phyloP scores from a whole-genome alignment of 1,139 yeast species.

The Pneumocystis canis region DNA sequence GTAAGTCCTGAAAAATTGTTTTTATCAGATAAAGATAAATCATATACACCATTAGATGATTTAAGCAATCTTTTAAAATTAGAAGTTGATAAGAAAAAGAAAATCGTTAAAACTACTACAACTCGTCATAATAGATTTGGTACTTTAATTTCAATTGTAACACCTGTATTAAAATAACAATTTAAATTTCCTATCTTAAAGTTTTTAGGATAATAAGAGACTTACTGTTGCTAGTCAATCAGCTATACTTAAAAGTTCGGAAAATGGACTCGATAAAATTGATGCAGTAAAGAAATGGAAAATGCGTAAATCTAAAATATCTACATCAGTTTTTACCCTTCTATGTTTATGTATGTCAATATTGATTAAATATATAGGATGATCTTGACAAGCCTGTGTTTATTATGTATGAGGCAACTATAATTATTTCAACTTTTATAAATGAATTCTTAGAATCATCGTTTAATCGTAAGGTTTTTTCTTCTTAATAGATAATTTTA shows the following conservation, averaged over 20 bases:
- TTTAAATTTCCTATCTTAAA: background rate
- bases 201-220: slow-evolving; percentile 32
- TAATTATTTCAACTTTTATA: slow-evolving; percentile 34
- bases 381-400: slow-evolving; percentile 17
- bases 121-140: slow-evolving; percentile 87
- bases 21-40: slow-evolving; percentile 4
- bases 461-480: slow-evolving; percentile 35
- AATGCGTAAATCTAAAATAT: slow-evolving; percentile 13
- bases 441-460: slow-evolving; percentile 56
- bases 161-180: slow-evolving; percentile 21
- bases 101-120: slow-evolving; percentile 17
- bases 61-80: slow-evolving; percentile 41
- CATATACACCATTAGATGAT: slow-evolving; percentile 12
- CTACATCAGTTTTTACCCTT: background rate
- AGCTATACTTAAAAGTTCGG: slow-evolving; percentile 35
- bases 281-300: slow-evolving; percentile 61
- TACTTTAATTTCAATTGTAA: slow-evolving; percentile 57
- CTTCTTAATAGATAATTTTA: background rate
- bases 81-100: slow-evolving; percentile 40
- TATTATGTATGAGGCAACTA: slow-evolving; percentile 26
- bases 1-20: slow-evolving; percentile 30
- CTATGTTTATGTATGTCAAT: background rate
- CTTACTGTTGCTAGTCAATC: slow-evolving; percentile 68
- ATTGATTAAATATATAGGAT: slow-evolving; percentile 9
- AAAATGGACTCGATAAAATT: slow-evolving; percentile 39